Evolutionary conservation across 2,329 filamentous ascomycete species (phyloP).

Genomic region (Pseudonectria buxi): DNA sequence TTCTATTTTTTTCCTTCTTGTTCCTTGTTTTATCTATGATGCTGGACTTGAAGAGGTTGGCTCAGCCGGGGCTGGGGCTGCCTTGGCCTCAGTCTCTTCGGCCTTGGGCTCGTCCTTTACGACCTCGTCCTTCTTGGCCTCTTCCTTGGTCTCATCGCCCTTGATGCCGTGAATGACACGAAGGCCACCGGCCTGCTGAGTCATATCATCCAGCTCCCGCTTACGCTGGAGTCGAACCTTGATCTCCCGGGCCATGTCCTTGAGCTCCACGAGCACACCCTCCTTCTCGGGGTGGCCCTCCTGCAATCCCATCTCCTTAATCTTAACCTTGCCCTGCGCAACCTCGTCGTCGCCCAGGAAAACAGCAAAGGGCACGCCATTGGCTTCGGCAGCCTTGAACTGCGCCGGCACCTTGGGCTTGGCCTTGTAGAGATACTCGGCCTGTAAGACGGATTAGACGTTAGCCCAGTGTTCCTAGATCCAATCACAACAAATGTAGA

Average conservation of each 20-base stretch:
- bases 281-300: conserved; percentile 88
- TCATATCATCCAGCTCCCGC: conserved; percentile 37
- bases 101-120: conserved; percentile 9
- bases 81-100: conserved; percentile 3
- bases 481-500: neutral
- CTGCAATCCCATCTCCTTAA: conserved; percentile 70
- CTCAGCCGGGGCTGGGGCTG: conserved; percentile 1
- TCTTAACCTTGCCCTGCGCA: conserved; percentile 71
- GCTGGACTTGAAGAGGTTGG: neutral
- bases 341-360: conserved; percentile 91
- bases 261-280: conserved; percentile 65
- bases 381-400: conserved; percentile 82
- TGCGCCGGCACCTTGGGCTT: conserved; percentile 85
- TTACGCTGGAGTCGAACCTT: conserved; percentile 39
- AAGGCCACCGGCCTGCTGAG: conserved; percentile 37
- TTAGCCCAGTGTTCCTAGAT: conserved; percentile 16
- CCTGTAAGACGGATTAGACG: conserved; percentile 33
- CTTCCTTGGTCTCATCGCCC: conserved; percentile 29
- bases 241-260: conserved; percentile 57
- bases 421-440: conserved; percentile 82
- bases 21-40: too few relatives aligned
- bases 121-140: conserved; percentile 16
- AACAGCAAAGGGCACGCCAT: conserved; percentile 75
- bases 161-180: conserved; percentile 42
- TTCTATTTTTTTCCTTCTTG: too few relatives aligned